Evolutionary conservation across 2,329 filamentous ascomycete genomes (phyloP).

Genomic region (Aspergillus sergii): DNA sequence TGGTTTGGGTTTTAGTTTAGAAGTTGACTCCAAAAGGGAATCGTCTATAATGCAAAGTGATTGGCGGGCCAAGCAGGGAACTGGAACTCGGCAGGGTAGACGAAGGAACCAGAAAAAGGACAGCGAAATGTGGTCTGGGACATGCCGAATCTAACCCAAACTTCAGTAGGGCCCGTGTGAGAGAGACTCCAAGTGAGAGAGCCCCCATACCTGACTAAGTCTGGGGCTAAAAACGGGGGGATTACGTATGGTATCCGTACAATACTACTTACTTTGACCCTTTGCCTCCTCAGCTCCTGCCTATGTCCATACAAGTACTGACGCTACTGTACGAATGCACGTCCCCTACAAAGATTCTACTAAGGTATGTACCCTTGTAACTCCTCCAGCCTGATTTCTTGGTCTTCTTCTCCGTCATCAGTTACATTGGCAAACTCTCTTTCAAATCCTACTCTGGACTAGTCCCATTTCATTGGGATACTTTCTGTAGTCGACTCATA

Average conservation of each 20-base stretch:
- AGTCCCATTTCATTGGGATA: background rate
- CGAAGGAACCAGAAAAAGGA: constrained; percentile 13
- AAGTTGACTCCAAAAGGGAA: constrained; percentile 6
- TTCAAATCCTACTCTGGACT: background rate
- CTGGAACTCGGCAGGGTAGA: constrained; percentile 10
- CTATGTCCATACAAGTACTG: background rate
- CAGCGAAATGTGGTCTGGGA: constrained; percentile 11
- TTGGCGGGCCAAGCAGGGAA: constrained; percentile 10
- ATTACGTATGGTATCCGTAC: constrained; percentile 4
- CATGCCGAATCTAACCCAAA: constrained; percentile 19
- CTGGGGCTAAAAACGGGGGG: constrained; percentile 15
- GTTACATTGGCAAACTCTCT: constrained; percentile 5
- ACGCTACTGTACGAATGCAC: background rate
- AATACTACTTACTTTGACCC: background rate
- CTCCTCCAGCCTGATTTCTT: background rate
- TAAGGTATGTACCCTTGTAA: background rate
- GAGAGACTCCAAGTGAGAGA: background rate
- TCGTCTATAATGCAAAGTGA: constrained; percentile 1
- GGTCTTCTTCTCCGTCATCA: background rate
- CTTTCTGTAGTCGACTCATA: background rate
- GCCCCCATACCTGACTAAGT: constrained; percentile 10
- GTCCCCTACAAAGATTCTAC: background rate
- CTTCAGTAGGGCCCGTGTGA: constrained; percentile 19
- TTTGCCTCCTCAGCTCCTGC: background rate
- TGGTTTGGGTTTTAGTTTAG: background rate